Base-by-base conservation (phyloP, 1,139 yeast species). In the Sugiyamaella xylanicola region DNA sequence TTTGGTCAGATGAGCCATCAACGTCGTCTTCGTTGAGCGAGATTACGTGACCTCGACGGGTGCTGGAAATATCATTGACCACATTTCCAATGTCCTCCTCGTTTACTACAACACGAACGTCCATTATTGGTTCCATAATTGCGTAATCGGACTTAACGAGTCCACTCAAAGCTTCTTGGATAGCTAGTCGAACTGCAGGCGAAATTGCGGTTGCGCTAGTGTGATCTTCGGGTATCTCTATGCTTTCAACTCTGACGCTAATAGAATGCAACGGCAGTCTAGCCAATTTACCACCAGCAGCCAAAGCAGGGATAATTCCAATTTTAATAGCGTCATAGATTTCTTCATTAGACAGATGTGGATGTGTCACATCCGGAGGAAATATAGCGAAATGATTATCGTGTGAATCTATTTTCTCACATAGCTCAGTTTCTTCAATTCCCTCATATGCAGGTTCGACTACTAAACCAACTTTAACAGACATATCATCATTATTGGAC, bases 101-200 rank as follows among this genome's bases (percentile, higher is more conserved):
- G 53, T 79, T 78, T 0, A 86, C 86, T 52, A 79, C 80, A 0
- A 93, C 84, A n/a, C 77, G 77, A 4, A 90, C 85, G 42, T 80
- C 77, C 98, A 93, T 92, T 22, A 87, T 77, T 0, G 99, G 99
- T 70, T 93, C 98, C 68, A 92, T 75, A 1, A 91, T 70, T 1
- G 83, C 77, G 65, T 80, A 82, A 2, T 72, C 66, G 1, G 59
- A 55, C 32, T 59, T 61, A 7, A 64, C 37, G 60, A 69, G 37
- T 44, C 64, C 29, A 69, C 67, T 63, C 4, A 78, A 52, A 0
- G 81, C 77, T 29, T 77, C 76, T 8, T 72, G 63, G 3, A 80
- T 71, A 0, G 81, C 75, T 27, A 72, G 64, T 52, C 87, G 74
- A 0, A 80, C 73, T 3, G 81, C 70, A 4, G 74, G 68, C 22